A percentile compares a stretch with the other conserved stretches of the same genome.
phyloP scores from a whole-genome alignment of 805 yeast species.

The Sugiyamaella boreocaroliniensis region DNA sequence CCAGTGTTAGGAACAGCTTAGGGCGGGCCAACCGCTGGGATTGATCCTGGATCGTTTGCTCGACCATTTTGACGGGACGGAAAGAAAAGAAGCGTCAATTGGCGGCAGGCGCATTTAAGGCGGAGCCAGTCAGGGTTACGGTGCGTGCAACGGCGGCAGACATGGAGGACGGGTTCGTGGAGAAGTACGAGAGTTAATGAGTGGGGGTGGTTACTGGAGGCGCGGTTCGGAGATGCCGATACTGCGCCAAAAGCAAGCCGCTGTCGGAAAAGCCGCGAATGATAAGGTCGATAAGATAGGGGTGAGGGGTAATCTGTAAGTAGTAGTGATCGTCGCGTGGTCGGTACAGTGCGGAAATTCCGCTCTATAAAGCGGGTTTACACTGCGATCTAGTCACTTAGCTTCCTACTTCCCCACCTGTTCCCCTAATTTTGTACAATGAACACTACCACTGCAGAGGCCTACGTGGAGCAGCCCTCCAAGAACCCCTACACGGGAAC shows the following conservation, averaged over 20 bases:
- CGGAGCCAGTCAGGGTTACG: neutral
- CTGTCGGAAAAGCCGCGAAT: neutral
- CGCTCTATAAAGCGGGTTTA: too few species aligned
- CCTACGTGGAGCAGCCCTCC: neutral
- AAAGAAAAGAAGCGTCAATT: neutral
- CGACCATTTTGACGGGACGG: neutral
- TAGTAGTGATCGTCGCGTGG: too few species aligned
- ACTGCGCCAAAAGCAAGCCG: neutral
- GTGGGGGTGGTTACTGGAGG: neutral
- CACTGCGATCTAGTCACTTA: too few species aligned
- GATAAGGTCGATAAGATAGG: neutral
- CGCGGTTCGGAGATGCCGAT: conserved; percentile 1
- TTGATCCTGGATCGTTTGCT: conserved; percentile 8
- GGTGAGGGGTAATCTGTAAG: too few species aligned
- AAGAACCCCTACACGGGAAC: conserved; percentile 7
- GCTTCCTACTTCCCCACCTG: neutral
- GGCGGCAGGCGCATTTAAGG: neutral
- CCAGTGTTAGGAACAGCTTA: conserved; percentile 12
- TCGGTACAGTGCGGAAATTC: too few species aligned
- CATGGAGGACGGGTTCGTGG: neutral
- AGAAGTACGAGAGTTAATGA: neutral
- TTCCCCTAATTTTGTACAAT: neutral
- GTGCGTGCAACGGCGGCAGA: neutral
- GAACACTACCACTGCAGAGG: conserved; percentile 6
- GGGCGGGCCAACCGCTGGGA: conserved; percentile 8